A percentile compares a stretch with the other conserved stretches of the same genome.
These are phyloP conservation scores for Xanthoceras sorbifolium DNA, from an alignment of 345 rosid species.

Conservation along the genomic window DNA sequence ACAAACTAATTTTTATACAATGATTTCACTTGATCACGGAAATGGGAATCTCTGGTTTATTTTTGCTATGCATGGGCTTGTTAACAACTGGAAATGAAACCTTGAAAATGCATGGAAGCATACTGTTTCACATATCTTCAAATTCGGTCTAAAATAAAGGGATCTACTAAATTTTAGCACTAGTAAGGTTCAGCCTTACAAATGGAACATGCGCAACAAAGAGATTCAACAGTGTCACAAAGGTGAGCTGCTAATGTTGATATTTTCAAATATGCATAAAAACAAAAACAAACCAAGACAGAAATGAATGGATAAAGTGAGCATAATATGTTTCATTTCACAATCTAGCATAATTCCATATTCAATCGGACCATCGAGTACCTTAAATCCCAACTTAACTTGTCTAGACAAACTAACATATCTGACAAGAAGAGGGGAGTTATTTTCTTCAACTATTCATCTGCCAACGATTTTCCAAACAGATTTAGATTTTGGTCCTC, in stretches of 20 bases:
- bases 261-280: not conserved
- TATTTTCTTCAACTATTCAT: not conserved
- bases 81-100: no score
- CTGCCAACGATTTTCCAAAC: not conserved
- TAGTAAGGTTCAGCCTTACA: no score
- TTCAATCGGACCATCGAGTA: not conserved
- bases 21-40: no score
- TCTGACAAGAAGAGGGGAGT: not conserved
- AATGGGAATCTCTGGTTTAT: no score
- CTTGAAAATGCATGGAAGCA: no score
- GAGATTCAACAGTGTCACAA: not conserved
- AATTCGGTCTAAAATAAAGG: no score
- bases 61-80: no score
- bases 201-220: not conserved
- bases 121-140: no score
- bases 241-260: not conserved
- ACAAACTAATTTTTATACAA: no score
- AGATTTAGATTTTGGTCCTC: not conserved
- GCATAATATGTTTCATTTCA: not conserved
- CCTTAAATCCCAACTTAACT: not conserved
- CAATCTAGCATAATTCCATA: not conserved
- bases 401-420: not conserved
- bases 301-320: not conserved
- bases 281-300: not conserved
- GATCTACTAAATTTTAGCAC: no score